A percentile compares a stretch with the other conserved stretches of the same genome.
These are phyloP conservation scores for Fusarium nodosum DNA, from an alignment of 2,329 filamentous ascomycete genomes.

Conservation along the genomic window DNA sequence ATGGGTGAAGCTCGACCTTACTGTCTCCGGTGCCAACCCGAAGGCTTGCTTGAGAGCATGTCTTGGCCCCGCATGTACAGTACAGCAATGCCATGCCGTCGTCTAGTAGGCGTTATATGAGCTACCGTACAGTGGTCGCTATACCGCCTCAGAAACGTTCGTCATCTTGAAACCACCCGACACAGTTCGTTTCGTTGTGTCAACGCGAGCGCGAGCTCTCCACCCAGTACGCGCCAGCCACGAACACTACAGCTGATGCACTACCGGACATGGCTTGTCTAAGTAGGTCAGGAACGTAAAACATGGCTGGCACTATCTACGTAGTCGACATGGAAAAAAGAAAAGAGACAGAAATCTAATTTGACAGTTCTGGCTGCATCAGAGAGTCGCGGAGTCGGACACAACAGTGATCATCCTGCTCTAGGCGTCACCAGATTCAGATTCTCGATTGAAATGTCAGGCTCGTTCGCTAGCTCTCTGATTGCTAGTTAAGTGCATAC, in stretches of 20 bases:
- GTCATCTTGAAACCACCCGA: background rate
- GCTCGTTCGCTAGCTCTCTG: background rate
- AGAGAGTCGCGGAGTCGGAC: background rate
- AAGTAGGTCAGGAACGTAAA: background rate
- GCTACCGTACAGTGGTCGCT: background rate
- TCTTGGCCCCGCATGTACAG: background rate
- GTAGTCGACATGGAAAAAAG: background rate
- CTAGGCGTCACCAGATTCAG: background rate
- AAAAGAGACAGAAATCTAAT: background rate
- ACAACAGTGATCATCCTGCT: background rate
- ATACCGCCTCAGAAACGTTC: background rate
- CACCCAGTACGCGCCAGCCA: background rate
- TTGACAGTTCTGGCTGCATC: background rate
- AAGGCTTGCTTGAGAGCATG: background rate
- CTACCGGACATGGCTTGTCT: background rate
- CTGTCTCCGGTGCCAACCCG: background rate
- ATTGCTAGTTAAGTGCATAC: background rate
- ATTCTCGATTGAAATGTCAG: background rate
- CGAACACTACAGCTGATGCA: background rate
- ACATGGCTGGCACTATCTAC: background rate
- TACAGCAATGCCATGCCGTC: background rate
- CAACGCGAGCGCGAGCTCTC: constrained; percentile 1
- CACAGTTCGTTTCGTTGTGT: background rate
- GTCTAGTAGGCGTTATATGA: background rate
- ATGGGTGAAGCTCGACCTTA: background rate